These are phyloP conservation scores for Stropharia rugosoannulata DNA, from an alignment of 768 basidiomycete genomes.

Conservation along the genomic window DNA sequence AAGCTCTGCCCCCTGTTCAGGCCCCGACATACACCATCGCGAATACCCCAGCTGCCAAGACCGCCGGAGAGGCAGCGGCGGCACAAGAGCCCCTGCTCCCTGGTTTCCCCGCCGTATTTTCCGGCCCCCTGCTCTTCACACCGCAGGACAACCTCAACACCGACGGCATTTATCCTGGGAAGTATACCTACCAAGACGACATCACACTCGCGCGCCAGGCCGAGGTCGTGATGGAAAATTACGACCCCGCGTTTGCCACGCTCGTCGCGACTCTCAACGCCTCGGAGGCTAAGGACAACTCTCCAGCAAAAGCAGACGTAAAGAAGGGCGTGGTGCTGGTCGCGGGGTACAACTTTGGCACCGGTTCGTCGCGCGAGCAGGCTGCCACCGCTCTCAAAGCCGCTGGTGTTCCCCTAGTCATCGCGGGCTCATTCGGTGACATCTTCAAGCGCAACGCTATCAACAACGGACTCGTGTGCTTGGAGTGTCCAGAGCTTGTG, in stretches of 20 bases:
- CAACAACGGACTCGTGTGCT: slow-evolving; percentile 95
- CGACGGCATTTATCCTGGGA: slow-evolving; percentile 97
- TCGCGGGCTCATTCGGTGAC: slow-evolving; percentile 98
- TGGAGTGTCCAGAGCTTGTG: slow-evolving; percentile 91
- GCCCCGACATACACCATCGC: slow-evolving; percentile 61
- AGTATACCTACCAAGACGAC: slow-evolving; percentile 99
- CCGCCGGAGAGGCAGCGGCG: slow-evolving; percentile 27
- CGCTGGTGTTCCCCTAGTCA: slow-evolving; percentile 88
- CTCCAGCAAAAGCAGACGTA: slow-evolving; percentile 19
- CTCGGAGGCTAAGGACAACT: slow-evolving; percentile 15
- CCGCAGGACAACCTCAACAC: slow-evolving; percentile 99
- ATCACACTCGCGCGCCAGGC: slow-evolving; percentile 94
- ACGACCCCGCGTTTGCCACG: slow-evolving; percentile 83
- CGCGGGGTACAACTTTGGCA: slow-evolving; percentile 97
- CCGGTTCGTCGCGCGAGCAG: slow-evolving; percentile 97
- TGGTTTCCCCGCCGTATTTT: slow-evolving; percentile 82
- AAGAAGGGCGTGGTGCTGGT: slow-evolving; percentile 78
- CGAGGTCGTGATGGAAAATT: slow-evolving; percentile 99
- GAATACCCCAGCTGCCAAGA: slow-evolving; percentile 24
- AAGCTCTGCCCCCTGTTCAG: slow-evolving; percentile 45
- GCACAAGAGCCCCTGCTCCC: slow-evolving; percentile 66
- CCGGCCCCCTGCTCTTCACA: slow-evolving; percentile 84
- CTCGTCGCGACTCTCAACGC: slow-evolving; percentile 56
- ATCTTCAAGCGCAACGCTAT: slow-evolving; percentile 99
- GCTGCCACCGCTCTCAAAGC: slow-evolving; percentile 97